Percentiles rank a stretch among this genome's conserved stretches.
These are phyloP conservation scores for Seiridium unicorne DNA, from an alignment of 2,329 filamentous ascomycete species.

Conservation along the genomic window DNA sequence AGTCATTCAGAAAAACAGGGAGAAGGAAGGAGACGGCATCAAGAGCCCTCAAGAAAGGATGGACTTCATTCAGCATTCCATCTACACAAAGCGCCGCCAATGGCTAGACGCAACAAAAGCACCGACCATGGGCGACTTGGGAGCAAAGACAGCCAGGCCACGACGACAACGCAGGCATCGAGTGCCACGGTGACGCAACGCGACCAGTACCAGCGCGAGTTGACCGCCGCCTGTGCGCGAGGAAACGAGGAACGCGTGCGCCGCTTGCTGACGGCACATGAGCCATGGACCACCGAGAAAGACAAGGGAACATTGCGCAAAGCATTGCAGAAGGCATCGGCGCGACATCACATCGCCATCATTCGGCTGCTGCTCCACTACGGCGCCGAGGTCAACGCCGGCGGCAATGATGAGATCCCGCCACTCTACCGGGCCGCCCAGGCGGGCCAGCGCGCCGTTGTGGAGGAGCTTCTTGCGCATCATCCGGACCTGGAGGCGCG, in stretches of 20 bases:
- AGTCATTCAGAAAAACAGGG: neutral
- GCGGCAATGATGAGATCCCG: conserved; percentile 31
- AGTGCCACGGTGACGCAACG: conserved; percentile 21
- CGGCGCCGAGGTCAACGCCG: conserved; percentile 34
- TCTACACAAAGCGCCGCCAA: neutral
- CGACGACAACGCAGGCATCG: conserved; percentile 19
- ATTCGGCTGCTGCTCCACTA: conserved; percentile 34
- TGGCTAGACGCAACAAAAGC: conserved; percentile 5
- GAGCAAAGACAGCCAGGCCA: conserved; percentile 27
- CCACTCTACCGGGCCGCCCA: conserved; percentile 37
- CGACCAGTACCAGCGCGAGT: conserved; percentile 33
- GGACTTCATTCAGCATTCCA: neutral
- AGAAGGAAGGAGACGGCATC: neutral
- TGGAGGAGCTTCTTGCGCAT: conserved; percentile 29
- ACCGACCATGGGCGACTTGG: conserved; percentile 6
- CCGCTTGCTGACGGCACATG: conserved; percentile 32
- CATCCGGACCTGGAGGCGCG: conserved; percentile 31
- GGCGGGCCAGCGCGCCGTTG: conserved; percentile 31
- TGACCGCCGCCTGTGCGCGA: conserved; percentile 34
- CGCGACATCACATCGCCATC: conserved; percentile 32
- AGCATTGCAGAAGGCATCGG: conserved; percentile 34
- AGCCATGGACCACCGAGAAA: conserved; percentile 28
- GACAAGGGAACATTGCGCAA: conserved; percentile 36
- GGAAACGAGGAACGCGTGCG: conserved; percentile 35
- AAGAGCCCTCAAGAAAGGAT: neutral